These are phyloP conservation scores for Pseudisothecium myosuroides DNA, from an alignment of 225 moss, liverwort and hornwort genomes.

Conservation along the genomic window DNA sequence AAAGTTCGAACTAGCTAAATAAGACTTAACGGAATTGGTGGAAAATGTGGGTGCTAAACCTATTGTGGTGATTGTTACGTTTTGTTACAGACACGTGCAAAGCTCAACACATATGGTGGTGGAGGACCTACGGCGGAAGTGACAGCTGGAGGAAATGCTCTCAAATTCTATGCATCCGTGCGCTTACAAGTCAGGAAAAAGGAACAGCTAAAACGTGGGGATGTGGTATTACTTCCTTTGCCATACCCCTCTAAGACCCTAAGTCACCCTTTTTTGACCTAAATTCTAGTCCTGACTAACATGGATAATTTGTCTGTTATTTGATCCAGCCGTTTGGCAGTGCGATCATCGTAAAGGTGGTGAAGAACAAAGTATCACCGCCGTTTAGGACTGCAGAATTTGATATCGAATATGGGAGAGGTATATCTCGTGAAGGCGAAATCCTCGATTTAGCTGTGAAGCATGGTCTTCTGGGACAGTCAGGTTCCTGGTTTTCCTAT, in stretches of 20 bases:
- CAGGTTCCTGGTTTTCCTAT: conserved; percentile 62
- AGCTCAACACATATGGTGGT: conserved; percentile 43
- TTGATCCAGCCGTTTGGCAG: conserved; percentile 45
- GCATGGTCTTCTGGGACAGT: conserved; percentile 36
- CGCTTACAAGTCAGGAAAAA: conserved; percentile 65
- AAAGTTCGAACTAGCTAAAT: not conserved
- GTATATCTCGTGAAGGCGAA: conserved; percentile 71
- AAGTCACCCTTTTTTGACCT: not conserved
- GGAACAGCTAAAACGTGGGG: conserved; percentile 57
- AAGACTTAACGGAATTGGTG: not conserved
- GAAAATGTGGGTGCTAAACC: not conserved
- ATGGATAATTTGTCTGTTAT: not conserved
- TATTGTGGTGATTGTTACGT: not conserved
- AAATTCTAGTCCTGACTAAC: not conserved
- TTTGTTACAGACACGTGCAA: conserved; percentile 32
- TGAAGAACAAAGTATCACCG: conserved; percentile 78
- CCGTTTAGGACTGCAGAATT: conserved; percentile 77
- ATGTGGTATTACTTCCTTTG: conserved; percentile 29
- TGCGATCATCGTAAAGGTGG: conserved; percentile 55
- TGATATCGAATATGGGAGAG: conserved; percentile 67
- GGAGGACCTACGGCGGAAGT: conserved; percentile 54
- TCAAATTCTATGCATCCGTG: conserved; percentile 79
- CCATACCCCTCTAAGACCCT: not conserved
- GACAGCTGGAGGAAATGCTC: conserved; percentile 74
- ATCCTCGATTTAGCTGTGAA: conserved; percentile 52